Base-by-base conservation (phyloP, 352 stramenopile species). In the Blastocystis sp. region DNA sequence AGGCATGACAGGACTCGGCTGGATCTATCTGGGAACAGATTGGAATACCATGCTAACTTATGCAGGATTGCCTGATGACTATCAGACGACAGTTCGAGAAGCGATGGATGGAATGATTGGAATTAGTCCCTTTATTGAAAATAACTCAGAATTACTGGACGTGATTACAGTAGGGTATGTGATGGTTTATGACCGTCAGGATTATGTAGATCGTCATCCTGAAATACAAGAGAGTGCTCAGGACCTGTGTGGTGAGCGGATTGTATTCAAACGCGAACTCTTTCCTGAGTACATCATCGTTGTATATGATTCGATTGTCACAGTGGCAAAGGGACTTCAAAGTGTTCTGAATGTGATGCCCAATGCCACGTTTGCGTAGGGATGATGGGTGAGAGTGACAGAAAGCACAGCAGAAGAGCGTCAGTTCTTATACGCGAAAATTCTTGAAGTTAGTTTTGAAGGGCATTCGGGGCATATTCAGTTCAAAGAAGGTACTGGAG, bases 101-200 rank as follows among this genome's bases (percentile, higher is more conserved):
- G 70, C 59, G 54, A 89, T 89, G 87, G 59, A 90, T n/a, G 87
- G 87, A 79, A 81, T 81, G 57, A 19, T 90, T 13, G 87, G 70
- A 11, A 81, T 90, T 54, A 60, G 35, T 81, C 69, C 69, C 2
- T 81, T 62, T 37, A 13, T 81, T 9, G 40, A 54, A 7, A 62
- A 59, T 0, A 40, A 64, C 27, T 37, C 58, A 44, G 11, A 5
- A 15, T 24, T 90, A 27, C 51, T 64, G 17, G 37, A 27, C 5
- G 27, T 30, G 19, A 62, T 76, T 19, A 76, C 27, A 7, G 79
- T 89, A 13, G 0, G 24, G 9, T 48, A 58, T 15, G 11, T 24
- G 37, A 78, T 24, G n/a, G 17, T 48, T 48, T 0, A 37, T 60
- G 48, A 81, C 17, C 5, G n/a, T 48, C 60, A 81, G 69, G 33